Evolutionary conservation across 345 rosid genomes (phyloP), one percentile per base, ranked within the genome.

Genomic region (Populus simonii): DNA sequence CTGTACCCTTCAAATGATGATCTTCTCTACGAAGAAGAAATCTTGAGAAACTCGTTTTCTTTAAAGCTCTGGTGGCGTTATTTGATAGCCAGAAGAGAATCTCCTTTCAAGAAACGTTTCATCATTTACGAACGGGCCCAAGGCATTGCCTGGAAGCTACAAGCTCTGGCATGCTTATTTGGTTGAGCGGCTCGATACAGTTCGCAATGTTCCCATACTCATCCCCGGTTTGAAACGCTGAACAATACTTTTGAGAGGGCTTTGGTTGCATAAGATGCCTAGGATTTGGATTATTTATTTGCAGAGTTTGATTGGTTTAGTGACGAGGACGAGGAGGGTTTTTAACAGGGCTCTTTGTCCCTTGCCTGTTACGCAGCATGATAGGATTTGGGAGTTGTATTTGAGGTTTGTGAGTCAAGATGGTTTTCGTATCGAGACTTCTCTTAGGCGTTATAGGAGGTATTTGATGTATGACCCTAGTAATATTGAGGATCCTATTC

Each of bases 31-130:
- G 98, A 96, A 74, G 99, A 96, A 49, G 99, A 96, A 89, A 82
- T 96, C 4, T 61, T 96, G 27, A 87, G 99, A 4, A 95, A 95
- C 70, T 96, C 96, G 0, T 95, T 92, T 53, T 91, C 92, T 79
- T 82, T 93, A 10, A 93, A 92, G 83, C 92, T 93, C 0, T 93
- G 99, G 99, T 96, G 99, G 99, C 90, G 99, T 6, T 96, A 93
- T 77, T 62, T 96, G 35, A 84, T 90, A 5, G 96, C 98, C 0
- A 87, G 90, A 65, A 82, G 94, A 7, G 96, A 89, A 0, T 80
- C 93, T 31, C 94, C 97, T 0, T 89, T 91, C 78, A 84, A 82
- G 84, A 93, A 93, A 63, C 89, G 98, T 8, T 89, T 87, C 78
- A 70, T 92, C 1, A 89, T 93, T 63, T 96, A 93, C 70, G 99